Evolutionary conservation across 176 grass and related monocot genomes (phyloP), one percentile per base, ranked within the genome.

Genomic region (Triticum timopheevii): DNA sequence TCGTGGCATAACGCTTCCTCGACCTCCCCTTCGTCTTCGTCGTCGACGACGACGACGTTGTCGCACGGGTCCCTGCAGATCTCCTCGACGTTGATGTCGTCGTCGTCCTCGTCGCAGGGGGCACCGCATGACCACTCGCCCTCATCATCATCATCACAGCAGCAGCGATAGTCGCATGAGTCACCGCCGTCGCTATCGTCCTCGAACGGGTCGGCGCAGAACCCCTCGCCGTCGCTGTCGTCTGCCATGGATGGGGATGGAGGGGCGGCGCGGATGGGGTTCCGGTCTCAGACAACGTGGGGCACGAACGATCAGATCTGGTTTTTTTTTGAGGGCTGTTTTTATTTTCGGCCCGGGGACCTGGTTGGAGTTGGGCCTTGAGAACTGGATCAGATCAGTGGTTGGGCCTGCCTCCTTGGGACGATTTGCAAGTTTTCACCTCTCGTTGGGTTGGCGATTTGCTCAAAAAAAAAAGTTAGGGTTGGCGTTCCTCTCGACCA

Each of bases 151-250:
- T 34, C 49, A 12, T 75, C 77, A 8, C 28, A 42, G 40, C 12
- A 13, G 62, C 81, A 81, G 13, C 47, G 25, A 50, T 27, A 62
- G 83, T 61, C 34, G 78, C 36, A 35, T 62, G 59, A 62, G 6
- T 35, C 62, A 17, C 35, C 61, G 36, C 28, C 28, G 11, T 69
- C 70, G 83, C 50, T 23, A 31, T 17, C 77, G 35, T 35, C 45
- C 1, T 44, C 83, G 78, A 77, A 77, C 30, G 31, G 49, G 67
- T 71, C 67, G 49, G 56, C 49, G 80, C 63, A 67, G 79, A 67
- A 38, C 1, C 6, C 61, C 15, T 65, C 78, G 24, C 79, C 79
- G 62, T 80, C 79, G 79, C 38, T 30, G 13, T 79, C 31, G 12
- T 45, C 79, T 6, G 22, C 56, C 77, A 79, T 79, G 15, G 73